A percentile compares a stretch with the other conserved stretches of the same genome.
Evolutionary conservation across 441 rosid species (phyloP).

Genomic region (Breynia disticha): DNA sequence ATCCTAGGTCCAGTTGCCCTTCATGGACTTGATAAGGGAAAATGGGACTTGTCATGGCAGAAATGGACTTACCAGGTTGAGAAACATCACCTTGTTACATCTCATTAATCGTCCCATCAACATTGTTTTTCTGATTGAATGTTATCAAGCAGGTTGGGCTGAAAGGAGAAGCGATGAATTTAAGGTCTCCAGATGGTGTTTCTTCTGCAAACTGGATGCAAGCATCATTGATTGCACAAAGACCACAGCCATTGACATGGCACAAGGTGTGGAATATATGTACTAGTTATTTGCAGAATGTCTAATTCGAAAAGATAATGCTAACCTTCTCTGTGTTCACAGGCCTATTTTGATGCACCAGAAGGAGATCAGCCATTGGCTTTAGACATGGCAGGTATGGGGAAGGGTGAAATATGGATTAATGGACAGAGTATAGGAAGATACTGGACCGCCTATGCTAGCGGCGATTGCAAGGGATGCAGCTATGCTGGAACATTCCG

Average conservation of each 20-base stretch:
- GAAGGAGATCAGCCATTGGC: conserved; percentile 91
- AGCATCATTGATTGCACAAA: conserved; percentile 51
- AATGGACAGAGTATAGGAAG: conserved; percentile 92
- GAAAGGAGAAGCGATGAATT: conserved; percentile 88
- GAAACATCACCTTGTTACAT: conserved; percentile 3
- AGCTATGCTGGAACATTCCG: conserved; percentile 66
- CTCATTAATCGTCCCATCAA: background rate
- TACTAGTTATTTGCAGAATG: background rate
- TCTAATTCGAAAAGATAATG: background rate
- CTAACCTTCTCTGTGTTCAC: conserved; percentile 8
- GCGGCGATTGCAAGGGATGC: conserved; percentile 68
- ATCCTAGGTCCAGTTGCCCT: conserved; percentile 89
- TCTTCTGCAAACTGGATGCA: conserved; percentile 79
- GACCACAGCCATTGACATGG: conserved; percentile 87
- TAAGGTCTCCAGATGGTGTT: conserved; percentile 48
- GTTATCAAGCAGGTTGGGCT: conserved; percentile 64
- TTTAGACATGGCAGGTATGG: conserved; percentile 93
- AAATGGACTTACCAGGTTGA: conserved; percentile 93
- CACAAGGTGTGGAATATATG: conserved; percentile 54
- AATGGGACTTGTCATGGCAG: conserved; percentile 80
- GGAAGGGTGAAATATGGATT: conserved; percentile 97
- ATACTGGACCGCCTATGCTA: conserved; percentile 86
- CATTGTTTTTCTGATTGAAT: background rate
- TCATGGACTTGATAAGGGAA: conserved; percentile 76
- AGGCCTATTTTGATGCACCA: conserved; percentile 85